Percentiles rank a stretch among this genome's conserved stretches.
phyloP scores from a whole-genome alignment of 331 rosid species.

The Pyracantha coccinea region DNA sequence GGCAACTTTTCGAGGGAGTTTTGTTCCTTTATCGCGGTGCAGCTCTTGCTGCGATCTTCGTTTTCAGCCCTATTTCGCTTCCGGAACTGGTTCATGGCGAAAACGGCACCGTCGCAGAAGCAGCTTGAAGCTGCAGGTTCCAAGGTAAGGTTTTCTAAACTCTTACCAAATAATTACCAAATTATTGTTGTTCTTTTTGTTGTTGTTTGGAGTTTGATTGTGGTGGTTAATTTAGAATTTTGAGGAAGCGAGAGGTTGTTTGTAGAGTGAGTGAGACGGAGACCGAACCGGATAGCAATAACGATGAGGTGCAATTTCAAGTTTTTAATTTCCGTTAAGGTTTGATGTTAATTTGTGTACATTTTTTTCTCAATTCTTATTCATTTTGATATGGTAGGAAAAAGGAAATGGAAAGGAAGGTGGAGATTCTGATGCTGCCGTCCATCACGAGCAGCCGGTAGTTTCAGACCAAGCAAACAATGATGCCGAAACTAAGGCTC shows the following conservation, averaged over 20 bases:
- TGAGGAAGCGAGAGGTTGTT: constrained; percentile 36
- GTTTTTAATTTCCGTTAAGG: background rate
- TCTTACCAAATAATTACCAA: background rate
- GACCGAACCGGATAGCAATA: constrained; percentile 40
- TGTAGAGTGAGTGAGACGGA: constrained; percentile 59
- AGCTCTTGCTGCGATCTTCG: constrained; percentile 61
- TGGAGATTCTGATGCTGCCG: constrained; percentile 28
- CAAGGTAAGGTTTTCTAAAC: constrained; percentile 26
- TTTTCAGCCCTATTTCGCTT: constrained; percentile 33
- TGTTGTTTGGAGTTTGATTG: background rate
- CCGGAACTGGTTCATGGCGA: constrained; percentile 16
- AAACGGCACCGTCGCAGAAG: constrained; percentile 20
- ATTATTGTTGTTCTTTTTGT: background rate
- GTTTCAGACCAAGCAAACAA: constrained; percentile 34
- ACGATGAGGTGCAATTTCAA: constrained; percentile 47
- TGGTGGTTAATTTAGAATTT: constrained; percentile 11
- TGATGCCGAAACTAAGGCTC: constrained; percentile 43
- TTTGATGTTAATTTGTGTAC: background rate
- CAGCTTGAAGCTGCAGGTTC: constrained; percentile 27
- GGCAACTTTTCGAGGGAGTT: constrained; percentile 47
- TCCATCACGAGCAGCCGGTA: constrained; percentile 20
- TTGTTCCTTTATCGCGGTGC: constrained; percentile 43
- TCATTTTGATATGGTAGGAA: constrained; percentile 27
- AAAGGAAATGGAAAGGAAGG: constrained; percentile 38
- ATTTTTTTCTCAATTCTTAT: background rate